Percentiles rank a stretch among this genome's conserved stretches.
Conservation (phyloP, 2,329 filamentous ascomycete species). For the Diaporthe sp. region DNA sequence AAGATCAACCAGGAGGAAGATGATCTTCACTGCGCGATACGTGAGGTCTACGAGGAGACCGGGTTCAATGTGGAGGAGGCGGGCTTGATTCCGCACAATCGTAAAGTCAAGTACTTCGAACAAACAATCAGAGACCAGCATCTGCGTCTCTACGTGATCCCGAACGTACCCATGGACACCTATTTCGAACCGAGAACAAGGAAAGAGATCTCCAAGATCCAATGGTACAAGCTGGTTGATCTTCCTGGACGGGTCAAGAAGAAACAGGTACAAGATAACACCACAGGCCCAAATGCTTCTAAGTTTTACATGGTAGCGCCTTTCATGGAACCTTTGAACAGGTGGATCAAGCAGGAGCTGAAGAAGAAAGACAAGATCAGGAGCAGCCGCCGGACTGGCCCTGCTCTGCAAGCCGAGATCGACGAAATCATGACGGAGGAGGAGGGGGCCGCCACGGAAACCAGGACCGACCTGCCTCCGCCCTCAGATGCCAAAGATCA, state of each 20-base stretch:
- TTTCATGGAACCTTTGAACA: conserved; percentile 87
- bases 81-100: conserved; percentile 80
- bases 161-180: conserved; percentile 88
- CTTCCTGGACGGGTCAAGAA: conserved; percentile 87
- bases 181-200: conserved; percentile 90
- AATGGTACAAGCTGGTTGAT: conserved; percentile 93
- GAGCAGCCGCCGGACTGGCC: conserved; percentile 46
- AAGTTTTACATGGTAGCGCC: conserved; percentile 99
- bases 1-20: conserved; percentile 99
- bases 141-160: conserved; percentile 92
- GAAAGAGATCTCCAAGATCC: conserved; percentile 97
- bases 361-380: conserved; percentile 74
- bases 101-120: conserved; percentile 86
- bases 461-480: conserved; percentile 50
- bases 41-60: conserved; percentile 97
- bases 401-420: conserved; percentile 57
- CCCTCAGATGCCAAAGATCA: conserved; percentile 48
- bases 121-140: conserved; percentile 94
- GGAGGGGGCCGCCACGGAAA: conserved; percentile 62
- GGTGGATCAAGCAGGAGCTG: conserved; percentile 90
- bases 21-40: conserved; percentile 91
- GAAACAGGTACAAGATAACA: conserved; percentile 67
- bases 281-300: conserved; percentile 75
- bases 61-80: conserved; percentile 86
- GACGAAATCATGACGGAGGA: conserved; percentile 75